Conservation (phyloP, 75 land plant genomes). For the Chamaecyparis obtusa region DNA sequence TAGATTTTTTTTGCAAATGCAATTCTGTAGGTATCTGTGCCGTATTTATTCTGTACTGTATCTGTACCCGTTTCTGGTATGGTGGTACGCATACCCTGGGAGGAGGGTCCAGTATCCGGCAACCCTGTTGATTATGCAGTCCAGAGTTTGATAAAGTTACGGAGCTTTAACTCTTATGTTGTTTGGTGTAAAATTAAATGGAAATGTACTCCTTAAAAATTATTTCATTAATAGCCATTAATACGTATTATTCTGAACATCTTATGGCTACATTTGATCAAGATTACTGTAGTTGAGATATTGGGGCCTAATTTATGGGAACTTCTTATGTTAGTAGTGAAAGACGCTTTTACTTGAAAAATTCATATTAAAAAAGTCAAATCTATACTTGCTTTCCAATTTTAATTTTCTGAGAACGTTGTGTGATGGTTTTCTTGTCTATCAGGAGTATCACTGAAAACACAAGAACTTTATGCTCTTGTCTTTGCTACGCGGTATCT, state of each 20-base stretch:
- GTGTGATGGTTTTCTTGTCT: neutral
- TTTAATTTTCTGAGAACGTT: neutral
- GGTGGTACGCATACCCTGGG: too few species aligned
- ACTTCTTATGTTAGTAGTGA: neutral
- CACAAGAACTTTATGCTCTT: slow-evolving; percentile 77
- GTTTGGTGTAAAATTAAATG: neutral
- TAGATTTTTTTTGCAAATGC: too few species aligned
- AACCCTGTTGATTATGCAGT: neutral
- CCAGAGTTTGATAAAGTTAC: neutral
- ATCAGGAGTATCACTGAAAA: slow-evolving; percentile 81
- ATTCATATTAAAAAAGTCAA: neutral
- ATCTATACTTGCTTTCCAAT: neutral
- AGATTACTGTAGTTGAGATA: neutral
- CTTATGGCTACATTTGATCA: neutral
- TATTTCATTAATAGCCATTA: neutral
- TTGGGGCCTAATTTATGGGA: neutral
- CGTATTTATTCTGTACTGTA: too few species aligned
- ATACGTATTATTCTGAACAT: neutral
- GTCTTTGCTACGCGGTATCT: slow-evolving; percentile 69
- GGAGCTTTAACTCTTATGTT: neutral
- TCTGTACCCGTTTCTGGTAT: too few species aligned
- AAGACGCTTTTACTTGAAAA: neutral
- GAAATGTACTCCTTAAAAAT: neutral
- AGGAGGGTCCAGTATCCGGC: too few species aligned
- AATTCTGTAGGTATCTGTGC: too few species aligned